Evolutionary conservation across 768 basidiomycete species (phyloP).

Genomic region (Pilatotrama ljubarskyi): DNA sequence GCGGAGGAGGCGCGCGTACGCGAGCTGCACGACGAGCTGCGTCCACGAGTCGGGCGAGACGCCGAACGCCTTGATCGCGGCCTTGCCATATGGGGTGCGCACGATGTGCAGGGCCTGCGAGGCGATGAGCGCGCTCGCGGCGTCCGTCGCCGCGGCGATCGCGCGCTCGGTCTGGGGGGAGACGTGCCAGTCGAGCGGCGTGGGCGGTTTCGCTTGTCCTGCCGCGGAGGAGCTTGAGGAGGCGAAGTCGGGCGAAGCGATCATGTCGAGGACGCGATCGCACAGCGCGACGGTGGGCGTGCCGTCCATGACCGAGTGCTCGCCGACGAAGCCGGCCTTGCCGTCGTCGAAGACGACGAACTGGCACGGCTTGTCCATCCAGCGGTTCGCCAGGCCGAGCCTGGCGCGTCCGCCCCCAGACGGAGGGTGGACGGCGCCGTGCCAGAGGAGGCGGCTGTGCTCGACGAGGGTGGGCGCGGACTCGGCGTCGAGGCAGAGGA

Average conservation of each 20-base stretch:
- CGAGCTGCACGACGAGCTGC: slow-evolving; percentile 89
- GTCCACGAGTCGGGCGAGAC: slow-evolving; percentile 96
- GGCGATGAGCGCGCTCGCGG: slow-evolving; percentile 56
- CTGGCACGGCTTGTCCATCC: slow-evolving; percentile 90
- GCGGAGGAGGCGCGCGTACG: slow-evolving; percentile 71
- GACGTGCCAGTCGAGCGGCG: slow-evolving; percentile 52
- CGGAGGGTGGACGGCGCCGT: slow-evolving; percentile 53
- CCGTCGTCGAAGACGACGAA: slow-evolving; percentile 85
- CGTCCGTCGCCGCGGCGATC: slow-evolving; percentile 56
- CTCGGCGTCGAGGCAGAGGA: slow-evolving; percentile 73
- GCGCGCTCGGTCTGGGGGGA: slow-evolving; percentile 47
- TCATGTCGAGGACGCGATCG: slow-evolving; percentile 63
- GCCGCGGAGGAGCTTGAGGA: slow-evolving; percentile 43
- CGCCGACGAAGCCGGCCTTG: slow-evolving; percentile 86
- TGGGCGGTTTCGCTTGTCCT: slow-evolving; percentile 22
- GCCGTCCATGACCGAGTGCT: slow-evolving; percentile 91
- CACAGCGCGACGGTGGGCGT: slow-evolving; percentile 77
- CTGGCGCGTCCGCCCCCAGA: not conserved
- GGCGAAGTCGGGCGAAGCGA: slow-evolving; percentile 65
- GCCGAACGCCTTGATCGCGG: slow-evolving; percentile 79
- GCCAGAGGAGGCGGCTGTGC: slow-evolving; percentile 77
- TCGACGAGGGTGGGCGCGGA: slow-evolving; percentile 54
- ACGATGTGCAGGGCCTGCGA: slow-evolving; percentile 64
- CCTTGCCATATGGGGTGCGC: slow-evolving; percentile 80
- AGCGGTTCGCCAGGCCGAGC: slow-evolving; percentile 68